Evolutionary conservation across 1,139 yeast species (phyloP), one percentile per base, ranked within the genome.

Genomic region (Saccharomyces hybrid): DNA sequence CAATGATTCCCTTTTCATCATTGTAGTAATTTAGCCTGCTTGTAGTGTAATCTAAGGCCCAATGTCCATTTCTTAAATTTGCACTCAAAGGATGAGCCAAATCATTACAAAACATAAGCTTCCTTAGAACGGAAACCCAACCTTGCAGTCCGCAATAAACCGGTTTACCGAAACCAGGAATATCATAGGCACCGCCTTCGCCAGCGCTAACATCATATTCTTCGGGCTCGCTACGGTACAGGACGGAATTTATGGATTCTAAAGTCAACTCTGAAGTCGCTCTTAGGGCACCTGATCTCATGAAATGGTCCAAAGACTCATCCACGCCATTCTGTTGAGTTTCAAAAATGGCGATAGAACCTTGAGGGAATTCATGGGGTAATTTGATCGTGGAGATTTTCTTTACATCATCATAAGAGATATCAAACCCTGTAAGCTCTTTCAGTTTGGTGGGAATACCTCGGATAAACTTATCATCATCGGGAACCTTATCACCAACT

Each of bases 101-200:
- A 63, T 90, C 82, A 66, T 93, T 93, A 49, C 77, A 74, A 70
- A 79, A 76, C 41, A 89, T 82, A 8, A 90, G 80, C 29, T 76
- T 73, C 56, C 81, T 78, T 59, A 91, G 71, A 0, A 84, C 84
- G 0, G 89, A 77, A 51, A 84, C 81, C 96, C 97, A 93, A 3
- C 99, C 99, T 71, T 88, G 95, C 29, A 93, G 74, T 11, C 99
- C 99, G 48, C 96, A 91, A 70, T 89, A 93, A 0, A 83, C 85
- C 51, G 91, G 75, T 14, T 74, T 73, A 0, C 97, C 98, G 69
- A 79, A 75, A 38, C 78, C 75, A 0, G 98, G 97, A 51, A 93
- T 77, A 53, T 72, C 69, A 70, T 93, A 93, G 0, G 81, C 81
- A 4, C 97, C 96, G 53, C 78, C 85, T 7, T 70, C 63, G 3